Conservation (phyloP, 306 rosid genomes). For the Vigna unguiculata region DNA sequence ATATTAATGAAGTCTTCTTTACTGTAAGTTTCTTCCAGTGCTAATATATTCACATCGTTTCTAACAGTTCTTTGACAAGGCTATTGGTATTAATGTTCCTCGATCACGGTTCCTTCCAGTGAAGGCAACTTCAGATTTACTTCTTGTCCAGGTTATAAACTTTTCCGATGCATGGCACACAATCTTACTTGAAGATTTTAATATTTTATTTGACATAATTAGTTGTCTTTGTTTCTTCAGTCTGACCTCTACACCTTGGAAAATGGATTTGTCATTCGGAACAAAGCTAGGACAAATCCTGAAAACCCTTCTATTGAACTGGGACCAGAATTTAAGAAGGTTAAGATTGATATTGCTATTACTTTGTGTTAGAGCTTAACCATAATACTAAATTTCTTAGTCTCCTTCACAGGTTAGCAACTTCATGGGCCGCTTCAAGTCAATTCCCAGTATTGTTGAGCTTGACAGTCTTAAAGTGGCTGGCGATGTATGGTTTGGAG, state of each 20-base stretch:
- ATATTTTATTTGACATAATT: constrained; percentile 30
- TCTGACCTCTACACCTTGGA: constrained; percentile 88
- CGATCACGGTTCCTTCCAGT: constrained; percentile 98
- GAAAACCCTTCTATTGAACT: constrained; percentile 91
- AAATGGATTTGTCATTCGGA: constrained; percentile 77
- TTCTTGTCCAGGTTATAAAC: constrained; percentile 86
- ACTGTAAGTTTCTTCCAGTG: constrained; percentile 18
- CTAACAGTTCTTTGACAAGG: constrained; percentile 83
- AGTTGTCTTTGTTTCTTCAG: constrained; percentile 52
- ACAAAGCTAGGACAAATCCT: constrained; percentile 73
- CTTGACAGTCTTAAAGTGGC: constrained; percentile 88
- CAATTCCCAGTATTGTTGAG: constrained; percentile 90
- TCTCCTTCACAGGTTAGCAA: constrained; percentile 64
- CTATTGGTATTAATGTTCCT: constrained; percentile 91
- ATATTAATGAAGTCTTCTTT: constrained; percentile 23
- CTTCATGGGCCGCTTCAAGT: constrained; percentile 88
- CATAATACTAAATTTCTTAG: constrained; percentile 33
- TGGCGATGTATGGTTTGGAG: constrained; percentile 97
- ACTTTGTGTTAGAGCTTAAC: constrained; percentile 33
- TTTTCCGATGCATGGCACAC: constrained; percentile 32
- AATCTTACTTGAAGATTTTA: constrained; percentile 31
- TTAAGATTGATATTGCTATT: constrained; percentile 37
- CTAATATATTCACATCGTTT: constrained; percentile 33
- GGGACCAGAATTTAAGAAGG: constrained; percentile 99
- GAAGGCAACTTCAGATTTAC: constrained; percentile 98